A percentile compares a stretch with the other conserved stretches of the same genome.
Evolutionary conservation across 345 rosid genomes (phyloP).

Genomic region (Moringa oleifera): DNA sequence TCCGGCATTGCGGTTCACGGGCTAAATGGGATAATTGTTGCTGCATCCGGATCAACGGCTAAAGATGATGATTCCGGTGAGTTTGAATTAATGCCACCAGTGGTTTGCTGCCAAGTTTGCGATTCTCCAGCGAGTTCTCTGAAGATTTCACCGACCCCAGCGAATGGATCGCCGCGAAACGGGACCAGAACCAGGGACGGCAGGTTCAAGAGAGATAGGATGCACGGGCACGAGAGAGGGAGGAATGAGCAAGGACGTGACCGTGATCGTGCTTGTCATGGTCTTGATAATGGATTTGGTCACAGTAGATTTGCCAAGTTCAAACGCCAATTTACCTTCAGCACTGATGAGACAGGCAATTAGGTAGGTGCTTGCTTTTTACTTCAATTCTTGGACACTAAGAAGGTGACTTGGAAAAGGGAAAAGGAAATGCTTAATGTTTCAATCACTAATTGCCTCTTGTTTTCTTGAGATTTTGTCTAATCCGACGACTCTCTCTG

Average conservation of each 20-base stretch:
- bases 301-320: conserved; percentile 6
- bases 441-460: no score
- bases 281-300: background rate
- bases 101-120: background rate
- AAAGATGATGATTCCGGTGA: background rate
- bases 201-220: background rate
- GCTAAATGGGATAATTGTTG: conserved; percentile 28
- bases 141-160: background rate
- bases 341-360: background rate
- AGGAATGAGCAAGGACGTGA: background rate
- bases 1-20: conserved; percentile 30
- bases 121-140: background rate
- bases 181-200: background rate
- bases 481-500: no score
- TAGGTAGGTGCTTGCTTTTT: background rate
- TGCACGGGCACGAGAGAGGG: background rate
- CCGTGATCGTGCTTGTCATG: background rate
- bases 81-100: background rate
- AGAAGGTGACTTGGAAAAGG: background rate
- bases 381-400: no score
- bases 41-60: conserved; percentile 2
- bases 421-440: no score
- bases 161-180: background rate
- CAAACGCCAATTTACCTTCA: background rate
- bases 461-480: background rate